Conservation (phyloP, 768 basidiomycete genomes). For the Podaxis carcinomalis region DNA sequence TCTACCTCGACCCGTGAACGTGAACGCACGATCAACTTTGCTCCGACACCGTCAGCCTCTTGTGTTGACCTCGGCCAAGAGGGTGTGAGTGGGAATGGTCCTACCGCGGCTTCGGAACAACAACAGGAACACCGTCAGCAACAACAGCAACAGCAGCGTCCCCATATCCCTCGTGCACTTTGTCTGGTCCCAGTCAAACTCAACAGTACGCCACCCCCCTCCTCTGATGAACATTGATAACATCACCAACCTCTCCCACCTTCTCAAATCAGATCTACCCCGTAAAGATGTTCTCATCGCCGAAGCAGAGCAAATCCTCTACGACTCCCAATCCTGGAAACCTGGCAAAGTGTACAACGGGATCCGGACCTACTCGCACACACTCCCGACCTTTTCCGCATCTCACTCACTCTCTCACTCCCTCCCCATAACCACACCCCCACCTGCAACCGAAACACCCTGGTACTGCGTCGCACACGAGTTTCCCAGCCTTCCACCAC, state of each 20-base stretch:
- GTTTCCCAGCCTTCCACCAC: constrained; percentile 23
- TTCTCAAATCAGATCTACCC: constrained; percentile 38
- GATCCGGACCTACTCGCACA: constrained; percentile 39
- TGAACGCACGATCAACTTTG: constrained; percentile 18
- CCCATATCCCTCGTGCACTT: not conserved
- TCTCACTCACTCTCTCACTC: constrained; percentile 16
- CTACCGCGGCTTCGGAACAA: too few species aligned
- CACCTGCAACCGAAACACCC: constrained; percentile 4
- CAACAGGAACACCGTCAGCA: not conserved
- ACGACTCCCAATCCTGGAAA: constrained; percentile 46
- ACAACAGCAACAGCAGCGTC: not conserved
- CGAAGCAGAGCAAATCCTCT: constrained; percentile 39
- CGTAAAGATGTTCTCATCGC: constrained; percentile 40
- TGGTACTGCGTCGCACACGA: constrained; percentile 52
- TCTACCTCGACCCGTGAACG: constrained; percentile 16
- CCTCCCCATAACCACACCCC: not conserved
- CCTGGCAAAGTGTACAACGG: constrained; percentile 40
- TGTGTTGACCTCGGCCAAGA: not conserved
- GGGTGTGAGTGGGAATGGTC: not conserved
- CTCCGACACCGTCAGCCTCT: not conserved
- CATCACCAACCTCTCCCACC: not conserved
- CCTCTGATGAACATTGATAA: not conserved
- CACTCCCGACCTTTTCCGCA: constrained; percentile 28
- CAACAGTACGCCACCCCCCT: not conserved
- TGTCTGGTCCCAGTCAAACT: not conserved